phyloP scores from a whole-genome alignment of 495 filamentous ascomycete species.

The Xylaria longipes region DNA sequence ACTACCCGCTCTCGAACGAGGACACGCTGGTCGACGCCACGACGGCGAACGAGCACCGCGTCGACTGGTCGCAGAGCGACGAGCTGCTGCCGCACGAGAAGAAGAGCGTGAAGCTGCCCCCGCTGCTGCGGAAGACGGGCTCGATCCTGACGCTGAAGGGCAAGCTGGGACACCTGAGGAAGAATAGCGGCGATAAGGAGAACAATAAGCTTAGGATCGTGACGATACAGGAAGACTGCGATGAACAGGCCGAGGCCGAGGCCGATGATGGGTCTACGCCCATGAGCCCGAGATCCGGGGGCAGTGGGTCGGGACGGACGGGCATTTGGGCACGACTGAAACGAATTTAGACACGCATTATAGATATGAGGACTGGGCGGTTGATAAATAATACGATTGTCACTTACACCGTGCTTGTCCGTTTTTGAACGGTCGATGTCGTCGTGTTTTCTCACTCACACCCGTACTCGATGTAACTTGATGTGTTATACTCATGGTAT shows the following conservation, averaged over 20 bases:
- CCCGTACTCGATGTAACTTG: neutral
- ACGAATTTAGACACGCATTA: constrained; percentile 9
- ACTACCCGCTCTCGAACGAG: constrained; percentile 22
- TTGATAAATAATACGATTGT: neutral
- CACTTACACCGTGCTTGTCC: neutral
- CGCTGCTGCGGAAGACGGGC: constrained; percentile 47
- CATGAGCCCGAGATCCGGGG: constrained; percentile 14
- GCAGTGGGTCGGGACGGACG: neutral
- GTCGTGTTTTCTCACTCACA: neutral
- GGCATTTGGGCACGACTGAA: constrained; percentile 21
- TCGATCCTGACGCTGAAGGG: constrained; percentile 48
- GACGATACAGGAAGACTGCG: constrained; percentile 13
- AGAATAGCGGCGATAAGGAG: neutral
- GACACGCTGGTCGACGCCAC: constrained; percentile 33
- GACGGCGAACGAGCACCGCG: constrained; percentile 38
- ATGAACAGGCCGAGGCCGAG: constrained; percentile 16
- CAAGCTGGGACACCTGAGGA: constrained; percentile 31
- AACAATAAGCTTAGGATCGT: constrained; percentile 7
- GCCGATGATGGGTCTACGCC: constrained; percentile 26
- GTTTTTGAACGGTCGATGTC: neutral
- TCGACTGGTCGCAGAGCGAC: constrained; percentile 57
- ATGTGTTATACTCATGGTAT: neutral
- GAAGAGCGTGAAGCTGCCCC: constrained; percentile 29
- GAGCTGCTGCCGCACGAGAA: constrained; percentile 36
- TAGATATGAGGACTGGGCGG: neutral